These are phyloP conservation scores for Pythium utonaiense DNA, from an alignment of 352 stramenopile species.

Conservation along the genomic window DNA sequence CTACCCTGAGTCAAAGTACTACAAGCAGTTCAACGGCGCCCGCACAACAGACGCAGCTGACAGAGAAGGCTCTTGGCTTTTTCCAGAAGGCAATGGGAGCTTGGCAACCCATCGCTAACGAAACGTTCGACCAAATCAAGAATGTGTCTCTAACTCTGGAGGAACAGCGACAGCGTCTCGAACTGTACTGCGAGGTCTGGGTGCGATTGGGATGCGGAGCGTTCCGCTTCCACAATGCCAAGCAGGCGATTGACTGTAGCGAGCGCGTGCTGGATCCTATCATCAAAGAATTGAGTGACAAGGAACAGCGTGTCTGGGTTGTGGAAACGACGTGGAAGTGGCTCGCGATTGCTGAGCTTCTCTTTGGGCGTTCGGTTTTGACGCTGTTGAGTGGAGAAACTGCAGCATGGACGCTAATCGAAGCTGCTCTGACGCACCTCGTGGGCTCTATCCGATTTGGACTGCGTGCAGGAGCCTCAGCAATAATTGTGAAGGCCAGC, in stretches of 20 bases:
- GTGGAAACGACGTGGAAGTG: conserved; percentile 48
- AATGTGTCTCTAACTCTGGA: conserved; percentile 31
- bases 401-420: conserved; percentile 41
- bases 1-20: conserved; percentile 7
- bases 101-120: conserved; percentile 40
- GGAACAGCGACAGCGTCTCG: conserved; percentile 50
- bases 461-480: conserved; percentile 16
- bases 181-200: conserved; percentile 72
- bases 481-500: conserved; percentile 42
- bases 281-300: conserved; percentile 19
- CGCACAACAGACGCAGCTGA: conserved; percentile 25
- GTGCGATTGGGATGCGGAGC: conserved; percentile 56
- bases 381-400: conserved; percentile 38
- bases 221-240: conserved; percentile 44
- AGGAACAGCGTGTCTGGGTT: conserved; percentile 23
- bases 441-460: conserved; percentile 45
- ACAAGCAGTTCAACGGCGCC: neutral
- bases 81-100: conserved; percentile 55
- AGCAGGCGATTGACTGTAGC: conserved; percentile 54
- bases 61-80: conserved; percentile 45
- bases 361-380: conserved; percentile 55
- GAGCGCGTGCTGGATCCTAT: conserved; percentile 36
- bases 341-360: conserved; percentile 60
- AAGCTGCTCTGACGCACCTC: conserved; percentile 52
- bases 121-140: conserved; percentile 32